These are phyloP conservation scores for Pugionium cornutum DNA, from an alignment of 345 rosid genomes.

Conservation along the genomic window DNA sequence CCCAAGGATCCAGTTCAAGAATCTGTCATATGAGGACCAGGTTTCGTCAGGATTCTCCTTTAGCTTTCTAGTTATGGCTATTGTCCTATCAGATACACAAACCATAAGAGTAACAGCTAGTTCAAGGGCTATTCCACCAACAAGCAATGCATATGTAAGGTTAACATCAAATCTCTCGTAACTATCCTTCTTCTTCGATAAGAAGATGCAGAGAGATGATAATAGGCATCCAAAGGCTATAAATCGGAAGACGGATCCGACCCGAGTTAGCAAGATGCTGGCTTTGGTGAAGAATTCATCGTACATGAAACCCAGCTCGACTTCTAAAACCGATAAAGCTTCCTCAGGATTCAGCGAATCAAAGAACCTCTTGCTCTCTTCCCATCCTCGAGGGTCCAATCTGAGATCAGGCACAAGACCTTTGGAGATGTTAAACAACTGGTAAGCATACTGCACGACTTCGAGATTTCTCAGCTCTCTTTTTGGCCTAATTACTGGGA, in stretches of 20 bases:
- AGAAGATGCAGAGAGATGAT: constrained; percentile 1
- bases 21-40: not conserved
- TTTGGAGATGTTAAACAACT: constrained; percentile 8
- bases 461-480: constrained; percentile 11
- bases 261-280: not conserved
- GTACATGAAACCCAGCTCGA: constrained; percentile 40
- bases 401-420: constrained; percentile 7
- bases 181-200: not conserved
- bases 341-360: not conserved
- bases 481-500: not conserved
- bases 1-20: constrained; percentile 26
- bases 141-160: constrained; percentile 28
- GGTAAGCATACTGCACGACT: constrained; percentile 7
- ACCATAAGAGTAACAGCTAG: constrained; percentile 38
- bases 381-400: not conserved
- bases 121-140: constrained; percentile 30
- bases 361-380: constrained; percentile 5
- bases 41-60: constrained; percentile 2
- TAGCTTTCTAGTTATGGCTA: constrained; percentile 20
- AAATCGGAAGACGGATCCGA: constrained; percentile 17
- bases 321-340: constrained; percentile 33
- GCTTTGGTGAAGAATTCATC: constrained; percentile 44
- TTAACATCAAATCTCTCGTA: constrained; percentile 18
- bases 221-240: not conserved
- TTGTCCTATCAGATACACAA: constrained; percentile 52